phyloP scores from a whole-genome alignment of 805 yeast species.

The Metschnikowia santaceciliae region DNA sequence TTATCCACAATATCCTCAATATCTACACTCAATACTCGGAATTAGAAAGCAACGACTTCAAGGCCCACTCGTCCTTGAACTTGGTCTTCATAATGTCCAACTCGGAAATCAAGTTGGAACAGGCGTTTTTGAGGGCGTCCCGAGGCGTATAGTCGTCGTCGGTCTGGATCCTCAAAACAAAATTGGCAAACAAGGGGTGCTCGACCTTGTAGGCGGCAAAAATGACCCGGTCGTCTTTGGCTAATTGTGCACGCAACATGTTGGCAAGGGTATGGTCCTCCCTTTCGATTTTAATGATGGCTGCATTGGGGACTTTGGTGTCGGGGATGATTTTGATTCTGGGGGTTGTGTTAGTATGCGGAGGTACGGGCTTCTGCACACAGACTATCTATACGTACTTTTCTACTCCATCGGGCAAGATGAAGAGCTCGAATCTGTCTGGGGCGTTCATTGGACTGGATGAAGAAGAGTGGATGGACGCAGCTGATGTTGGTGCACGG shows the following conservation, averaged over 20 bases:
- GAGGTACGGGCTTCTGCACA: too few relatives aligned
- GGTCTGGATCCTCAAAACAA: constrained; percentile 90
- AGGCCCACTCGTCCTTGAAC: constrained; percentile 89
- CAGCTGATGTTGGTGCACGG: neutral
- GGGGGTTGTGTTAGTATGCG: constrained; percentile 1
- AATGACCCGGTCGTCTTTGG: constrained; percentile 82
- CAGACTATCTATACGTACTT: constrained; percentile 49
- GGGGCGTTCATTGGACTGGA: constrained; percentile 86
- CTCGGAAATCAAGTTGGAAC: constrained; percentile 76
- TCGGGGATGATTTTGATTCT: constrained; percentile 87
- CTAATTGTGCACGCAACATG: constrained; percentile 77
- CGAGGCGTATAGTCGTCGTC: constrained; percentile 92
- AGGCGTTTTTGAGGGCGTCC: constrained; percentile 86
- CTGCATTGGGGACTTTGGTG: constrained; percentile 92
- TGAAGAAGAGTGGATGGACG: neutral
- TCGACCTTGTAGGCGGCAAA: constrained; percentile 98
- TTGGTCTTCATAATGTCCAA: constrained; percentile 69
- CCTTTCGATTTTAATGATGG: constrained; percentile 86
- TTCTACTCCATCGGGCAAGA: constrained; percentile 95
- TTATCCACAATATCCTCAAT: too few relatives aligned
- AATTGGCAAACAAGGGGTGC: constrained; percentile 95
- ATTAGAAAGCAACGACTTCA: constrained; percentile 66
- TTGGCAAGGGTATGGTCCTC: constrained; percentile 98
- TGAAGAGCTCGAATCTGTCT: constrained; percentile 94
- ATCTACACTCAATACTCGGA: constrained; percentile 31